Percentiles rank a stretch among this genome's conserved stretches.
Conservation (phyloP, 768 basidiomycete genomes). For the Cystobasidium ongulense region DNA sequence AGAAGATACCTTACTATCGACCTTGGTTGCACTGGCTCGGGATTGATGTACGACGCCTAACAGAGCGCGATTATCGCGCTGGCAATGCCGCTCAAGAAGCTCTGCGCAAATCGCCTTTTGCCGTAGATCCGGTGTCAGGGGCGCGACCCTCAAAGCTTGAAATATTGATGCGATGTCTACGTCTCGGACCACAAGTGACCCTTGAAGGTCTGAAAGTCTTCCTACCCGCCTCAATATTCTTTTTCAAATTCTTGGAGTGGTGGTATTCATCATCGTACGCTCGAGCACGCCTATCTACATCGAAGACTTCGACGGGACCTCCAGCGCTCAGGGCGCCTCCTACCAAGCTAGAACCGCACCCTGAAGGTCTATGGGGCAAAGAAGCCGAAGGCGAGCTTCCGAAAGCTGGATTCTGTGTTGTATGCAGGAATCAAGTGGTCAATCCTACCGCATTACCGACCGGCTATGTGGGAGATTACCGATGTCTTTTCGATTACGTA, state of each 20-base stretch:
- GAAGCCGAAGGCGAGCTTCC: neutral
- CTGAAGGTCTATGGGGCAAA: constrained; percentile 15
- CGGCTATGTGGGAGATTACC: constrained; percentile 32
- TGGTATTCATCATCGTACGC: constrained; percentile 73
- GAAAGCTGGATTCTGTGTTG: constrained; percentile 26
- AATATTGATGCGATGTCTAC: constrained; percentile 2
- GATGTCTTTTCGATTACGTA: constrained; percentile 32
- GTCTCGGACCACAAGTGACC: constrained; percentile 41
- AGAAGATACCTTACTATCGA: constrained; percentile 72
- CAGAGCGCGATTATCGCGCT: constrained; percentile 58
- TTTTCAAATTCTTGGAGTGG: constrained; percentile 95
- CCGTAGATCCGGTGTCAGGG: constrained; percentile 28
- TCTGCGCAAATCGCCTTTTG: neutral
- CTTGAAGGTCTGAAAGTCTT: constrained; percentile 71
- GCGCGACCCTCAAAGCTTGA: neutral
- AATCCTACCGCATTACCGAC: constrained; percentile 33
- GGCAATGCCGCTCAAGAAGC: constrained; percentile 23
- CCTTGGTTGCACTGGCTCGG: constrained; percentile 86
- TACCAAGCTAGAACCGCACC: neutral
- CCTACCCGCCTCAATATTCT: constrained; percentile 82
- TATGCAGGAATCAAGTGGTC: constrained; percentile 5
- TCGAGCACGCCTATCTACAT: neutral
- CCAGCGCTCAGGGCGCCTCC: constrained; percentile 19
- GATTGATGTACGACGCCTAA: constrained; percentile 69
- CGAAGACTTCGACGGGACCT: neutral